phyloP scores from a whole-genome alignment of 257 asterid genomes.

The Osmanthus fragrans region DNA sequence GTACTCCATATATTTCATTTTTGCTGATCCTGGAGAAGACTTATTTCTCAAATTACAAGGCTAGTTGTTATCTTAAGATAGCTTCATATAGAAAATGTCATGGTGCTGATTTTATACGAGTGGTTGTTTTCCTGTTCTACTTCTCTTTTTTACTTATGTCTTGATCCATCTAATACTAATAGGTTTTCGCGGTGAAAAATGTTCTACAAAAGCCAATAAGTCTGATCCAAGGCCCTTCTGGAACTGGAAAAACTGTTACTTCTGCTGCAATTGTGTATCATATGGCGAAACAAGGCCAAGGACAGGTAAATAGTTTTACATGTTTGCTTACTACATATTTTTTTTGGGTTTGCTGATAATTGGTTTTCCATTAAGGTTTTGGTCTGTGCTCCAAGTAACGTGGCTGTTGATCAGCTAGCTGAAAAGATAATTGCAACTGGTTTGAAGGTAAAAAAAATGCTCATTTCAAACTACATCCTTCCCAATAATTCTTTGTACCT shows the following conservation, averaged over 20 bases:
- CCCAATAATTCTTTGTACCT: not conserved
- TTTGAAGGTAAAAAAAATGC: constrained; percentile 60
- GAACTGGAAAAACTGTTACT: constrained; percentile 98
- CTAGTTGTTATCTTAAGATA: not conserved
- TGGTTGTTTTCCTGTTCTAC: not conserved
- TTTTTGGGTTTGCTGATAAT: constrained; percentile 14
- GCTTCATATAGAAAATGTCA: constrained; percentile 1
- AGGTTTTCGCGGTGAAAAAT: constrained; percentile 98
- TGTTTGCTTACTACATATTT: not conserved
- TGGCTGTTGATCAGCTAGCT: constrained; percentile 98
- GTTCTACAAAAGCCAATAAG: constrained; percentile 96
- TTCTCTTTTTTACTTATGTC: not conserved
- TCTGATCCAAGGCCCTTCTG: constrained; percentile 98
- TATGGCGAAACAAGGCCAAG: constrained; percentile 99
- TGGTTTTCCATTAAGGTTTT: constrained; percentile 61
- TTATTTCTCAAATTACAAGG: not conserved
- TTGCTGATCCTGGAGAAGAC: not conserved
- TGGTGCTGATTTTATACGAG: constrained; percentile 1
- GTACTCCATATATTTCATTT: not conserved
- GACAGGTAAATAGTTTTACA: constrained; percentile 57
- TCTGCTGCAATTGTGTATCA: constrained; percentile 98
- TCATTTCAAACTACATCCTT: constrained; percentile 3
- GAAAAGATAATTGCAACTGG: constrained; percentile 99
- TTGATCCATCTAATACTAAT: constrained; percentile 12
- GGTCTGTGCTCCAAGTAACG: constrained; percentile 99